Evolutionary conservation across 2,329 filamentous ascomycete genomes (phyloP), one percentile per base, ranked within the genome.

Genomic region (Aspergillus sojae): DNA sequence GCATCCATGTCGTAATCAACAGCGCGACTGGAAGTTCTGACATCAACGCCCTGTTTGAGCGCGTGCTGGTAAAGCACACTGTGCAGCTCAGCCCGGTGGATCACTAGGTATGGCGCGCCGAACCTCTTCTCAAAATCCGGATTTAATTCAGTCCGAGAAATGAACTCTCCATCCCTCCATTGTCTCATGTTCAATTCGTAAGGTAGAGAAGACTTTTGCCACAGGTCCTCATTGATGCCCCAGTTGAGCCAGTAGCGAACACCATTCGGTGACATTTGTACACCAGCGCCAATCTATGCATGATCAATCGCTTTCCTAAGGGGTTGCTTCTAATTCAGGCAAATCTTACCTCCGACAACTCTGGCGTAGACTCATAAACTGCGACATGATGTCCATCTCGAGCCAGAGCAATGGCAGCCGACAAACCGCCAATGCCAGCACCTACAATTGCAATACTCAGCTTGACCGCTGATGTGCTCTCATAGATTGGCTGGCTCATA

Each of bases 201-300:
- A 4, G 46, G 46, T 52, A 52, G 46, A 16, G 12, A 26, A 4
- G 46, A 74, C 71, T 46, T 78, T 43, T 23, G 14, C 19, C 12
- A 36, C 26, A 19, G 61, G 39, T 41, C 63, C 57, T 21, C 74
- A 66, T 75, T 76, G 57, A 80, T 75, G 43, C 74, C 79, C 74
- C 78, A 81, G 61, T 74, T 70, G 52, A 77, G 73, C 1, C 81
- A 74, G 19, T 81, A 70, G 11, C 78, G 69, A 9, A 79, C 75
- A 6, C 77, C 78, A 59, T 81, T 81, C 0, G 80, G 77, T 0
- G 79, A 80, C 69, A 79, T 76, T 69, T 80, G 75, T 41, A 76
- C 76, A 16, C 74, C 75, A 9, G 76, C 76, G 11, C 75, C 76
- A 57, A 76, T 76, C 64, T 77, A 23, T 30, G 12, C 4, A 45